Evolutionary conservation across 2,329 filamentous ascomycete genomes (phyloP).

Genomic region (Coleophoma crateriformis): DNA sequence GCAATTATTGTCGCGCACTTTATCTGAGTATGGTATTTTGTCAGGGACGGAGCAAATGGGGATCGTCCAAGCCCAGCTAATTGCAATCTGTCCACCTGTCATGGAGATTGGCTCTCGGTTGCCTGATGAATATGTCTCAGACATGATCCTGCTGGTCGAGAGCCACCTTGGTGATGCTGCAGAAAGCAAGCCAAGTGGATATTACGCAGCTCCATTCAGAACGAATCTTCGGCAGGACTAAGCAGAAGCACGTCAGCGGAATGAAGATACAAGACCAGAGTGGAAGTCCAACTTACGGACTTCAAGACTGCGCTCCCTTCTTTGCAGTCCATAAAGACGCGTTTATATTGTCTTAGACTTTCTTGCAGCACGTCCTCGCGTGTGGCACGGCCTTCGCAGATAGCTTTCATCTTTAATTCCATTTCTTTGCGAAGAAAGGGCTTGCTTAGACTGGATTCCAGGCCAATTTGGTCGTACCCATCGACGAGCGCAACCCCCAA

Average conservation of each 20-base stretch:
- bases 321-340: slow-evolving; percentile 77
- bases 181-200: background rate
- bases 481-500: slow-evolving; percentile 88
- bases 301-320: slow-evolving; percentile 66
- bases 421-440: slow-evolving; percentile 97
- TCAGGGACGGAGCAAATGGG: no score
- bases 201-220: slow-evolving; percentile 13
- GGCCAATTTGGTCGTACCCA: slow-evolving; percentile 90
- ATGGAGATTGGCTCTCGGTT: no score
- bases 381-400: slow-evolving; percentile 80
- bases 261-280: background rate
- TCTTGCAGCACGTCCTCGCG: slow-evolving; percentile 72
- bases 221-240: slow-evolving; percentile 26
- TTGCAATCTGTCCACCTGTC: no score
- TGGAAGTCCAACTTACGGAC: slow-evolving; percentile 40
- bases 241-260: slow-evolving; percentile 6
- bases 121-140: background rate
- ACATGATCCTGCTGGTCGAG: background rate
- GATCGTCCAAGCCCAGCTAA: no score
- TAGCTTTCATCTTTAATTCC: slow-evolving; percentile 94
- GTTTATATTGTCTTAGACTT: slow-evolving; percentile 80
- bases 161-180: background rate
- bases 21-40: background rate
- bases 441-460: slow-evolving; percentile 89
- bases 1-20: slow-evolving; percentile 10